A percentile compares a stretch with the other conserved stretches of the same genome.
These are phyloP conservation scores for Artemisia argyi DNA, from an alignment of 129 eudicot genomes.

Conservation along the genomic window DNA sequence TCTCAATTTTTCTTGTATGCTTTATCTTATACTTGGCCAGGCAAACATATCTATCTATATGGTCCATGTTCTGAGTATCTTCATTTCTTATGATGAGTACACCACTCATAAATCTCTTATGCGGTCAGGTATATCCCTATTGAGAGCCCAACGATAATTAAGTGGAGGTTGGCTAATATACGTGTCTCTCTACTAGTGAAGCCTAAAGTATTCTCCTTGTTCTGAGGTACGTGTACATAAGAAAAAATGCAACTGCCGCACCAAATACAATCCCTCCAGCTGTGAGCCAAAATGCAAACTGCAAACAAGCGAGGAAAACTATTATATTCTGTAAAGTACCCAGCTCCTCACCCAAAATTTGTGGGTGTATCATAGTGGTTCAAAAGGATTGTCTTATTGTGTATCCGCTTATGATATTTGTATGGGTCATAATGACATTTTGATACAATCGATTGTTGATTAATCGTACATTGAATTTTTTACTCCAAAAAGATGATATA, in stretches of 20 bases:
- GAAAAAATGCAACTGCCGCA: conserved; percentile 67
- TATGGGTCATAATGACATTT: too few relatives aligned
- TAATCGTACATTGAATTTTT: too few relatives aligned
- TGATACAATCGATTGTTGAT: too few relatives aligned
- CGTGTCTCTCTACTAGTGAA: neutral
- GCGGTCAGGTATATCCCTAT: neutral
- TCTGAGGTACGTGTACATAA: conserved; percentile 87
- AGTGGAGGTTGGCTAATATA: neutral
- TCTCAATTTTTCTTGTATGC: conserved; percentile 7
- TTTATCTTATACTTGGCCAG: neutral
- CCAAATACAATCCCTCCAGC: conserved; percentile 90
- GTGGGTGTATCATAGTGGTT: neutral
- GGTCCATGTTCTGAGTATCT: neutral
- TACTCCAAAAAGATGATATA: too few relatives aligned
- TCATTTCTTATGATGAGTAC: neutral
- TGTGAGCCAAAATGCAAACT: conserved; percentile 98
- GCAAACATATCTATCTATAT: conserved; percentile 9
- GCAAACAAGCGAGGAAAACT: conserved; percentile 23
- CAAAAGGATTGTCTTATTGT: neutral
- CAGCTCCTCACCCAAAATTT: neutral
- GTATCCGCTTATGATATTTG: too few relatives aligned
- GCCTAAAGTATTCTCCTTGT: conserved; percentile 64
- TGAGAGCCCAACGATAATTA: neutral
- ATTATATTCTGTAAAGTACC: neutral
- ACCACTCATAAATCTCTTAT: too few relatives aligned